phyloP scores from a whole-genome alignment of 768 basidiomycete species.

The Pisolithus orientalis region DNA sequence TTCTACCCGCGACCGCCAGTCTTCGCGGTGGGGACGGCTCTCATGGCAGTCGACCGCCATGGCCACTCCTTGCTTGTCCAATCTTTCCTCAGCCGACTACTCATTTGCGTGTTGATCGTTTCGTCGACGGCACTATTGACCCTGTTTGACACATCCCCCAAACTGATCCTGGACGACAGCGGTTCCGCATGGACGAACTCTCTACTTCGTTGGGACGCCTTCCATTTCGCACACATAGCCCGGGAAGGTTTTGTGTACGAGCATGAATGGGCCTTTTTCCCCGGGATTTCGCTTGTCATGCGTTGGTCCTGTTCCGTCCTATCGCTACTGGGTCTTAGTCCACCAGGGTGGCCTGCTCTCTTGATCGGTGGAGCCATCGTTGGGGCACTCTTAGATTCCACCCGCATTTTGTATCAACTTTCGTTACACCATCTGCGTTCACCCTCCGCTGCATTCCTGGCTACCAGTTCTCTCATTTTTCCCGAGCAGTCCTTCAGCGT shows the following conservation, averaged over 20 bases:
- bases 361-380: constrained; percentile 34
- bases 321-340: constrained; percentile 4
- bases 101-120: constrained; percentile 13
- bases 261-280: constrained; percentile 85
- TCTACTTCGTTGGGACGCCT: constrained; percentile 79
- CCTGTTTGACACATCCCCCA: constrained; percentile 23
- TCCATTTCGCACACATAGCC: constrained; percentile 76
- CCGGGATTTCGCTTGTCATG: constrained; percentile 57
- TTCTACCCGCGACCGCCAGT: too few species aligned
- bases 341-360: constrained; percentile 15
- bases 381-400: constrained; percentile 35
- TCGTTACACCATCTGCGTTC: constrained; percentile 52
- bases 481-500: constrained; percentile 71
- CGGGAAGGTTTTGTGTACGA: constrained; percentile 55
- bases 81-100: constrained; percentile 17
- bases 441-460: constrained; percentile 52
- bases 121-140: constrained; percentile 15
- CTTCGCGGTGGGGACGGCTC: background rate
- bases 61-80: constrained; percentile 16
- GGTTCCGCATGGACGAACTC: constrained; percentile 18
- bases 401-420: constrained; percentile 49
- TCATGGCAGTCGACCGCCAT: constrained; percentile 5
- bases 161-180: constrained; percentile 10
- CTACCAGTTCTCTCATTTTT: constrained; percentile 67
- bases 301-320: constrained; percentile 27